phyloP scores from a whole-genome alignment of 2,329 filamentous ascomycete species.

The Aspergillus uvarum region DNA sequence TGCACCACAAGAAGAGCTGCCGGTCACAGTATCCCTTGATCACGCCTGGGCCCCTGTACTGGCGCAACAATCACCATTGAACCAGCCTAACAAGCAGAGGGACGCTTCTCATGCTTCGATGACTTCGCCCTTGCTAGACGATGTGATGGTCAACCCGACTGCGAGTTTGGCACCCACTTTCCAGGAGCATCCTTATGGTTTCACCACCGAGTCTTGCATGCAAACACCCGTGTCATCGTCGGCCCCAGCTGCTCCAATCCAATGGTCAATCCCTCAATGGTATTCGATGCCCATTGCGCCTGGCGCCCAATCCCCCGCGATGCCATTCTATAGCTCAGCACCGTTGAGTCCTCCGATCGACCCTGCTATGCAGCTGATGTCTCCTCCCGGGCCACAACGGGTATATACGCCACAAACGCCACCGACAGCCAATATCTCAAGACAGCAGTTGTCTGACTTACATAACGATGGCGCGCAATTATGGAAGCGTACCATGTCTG shows the following conservation, averaged over 20 bases:
- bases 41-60: slow-evolving; percentile 23
- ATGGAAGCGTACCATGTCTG: slow-evolving; percentile 32
- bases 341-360: slow-evolving; percentile 27
- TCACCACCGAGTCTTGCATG: slow-evolving; percentile 30
- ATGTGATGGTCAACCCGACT: slow-evolving; percentile 28
- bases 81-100: slow-evolving; percentile 24
- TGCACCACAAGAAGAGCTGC: slow-evolving; percentile 9
- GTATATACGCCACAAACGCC: slow-evolving; percentile 24
- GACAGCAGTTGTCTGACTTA: slow-evolving; percentile 21
- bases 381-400: slow-evolving; percentile 20
- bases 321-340: slow-evolving; percentile 28
- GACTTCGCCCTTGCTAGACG: slow-evolving; percentile 26
- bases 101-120: slow-evolving; percentile 19
- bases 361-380: slow-evolving; percentile 25
- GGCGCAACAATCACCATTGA: slow-evolving; percentile 25
- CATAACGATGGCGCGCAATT: slow-evolving; percentile 24
- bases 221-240: slow-evolving; percentile 27
- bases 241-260: slow-evolving; percentile 19
- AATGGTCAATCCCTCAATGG: slow-evolving; percentile 32
- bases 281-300: slow-evolving; percentile 31
- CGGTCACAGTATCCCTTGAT: slow-evolving; percentile 13
- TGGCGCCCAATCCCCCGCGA: slow-evolving; percentile 21
- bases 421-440: slow-evolving; percentile 16
- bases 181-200: slow-evolving; percentile 23
- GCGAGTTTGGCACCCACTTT: slow-evolving; percentile 28